Evolutionary conservation across 306 rosid genomes (phyloP), one percentile per base, ranked within the genome.

Genomic region (Psophocarpus tetragonolobus): DNA sequence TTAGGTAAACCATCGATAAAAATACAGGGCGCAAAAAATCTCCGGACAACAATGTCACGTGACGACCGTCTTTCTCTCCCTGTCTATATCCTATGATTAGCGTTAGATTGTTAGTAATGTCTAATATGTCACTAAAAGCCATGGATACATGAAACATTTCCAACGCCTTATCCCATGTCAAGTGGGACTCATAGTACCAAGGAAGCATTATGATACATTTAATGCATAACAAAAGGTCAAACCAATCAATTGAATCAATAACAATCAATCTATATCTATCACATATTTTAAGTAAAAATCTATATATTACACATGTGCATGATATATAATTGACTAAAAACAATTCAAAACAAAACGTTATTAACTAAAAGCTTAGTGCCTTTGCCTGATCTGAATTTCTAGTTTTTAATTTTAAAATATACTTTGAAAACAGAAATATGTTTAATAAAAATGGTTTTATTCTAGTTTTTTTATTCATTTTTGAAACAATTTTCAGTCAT

Each of bases 111-210:
- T 60, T 29, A 61, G 71, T 6, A 42, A 10, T 56, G 39, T 58
- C 32, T 74, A 41, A 41, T 58, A 58, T 27, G 20, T 17, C 68
- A 3, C 60, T 38, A 64, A 64, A 51, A 29, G 65, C 62, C 67
- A 72, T 71, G 36, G 73, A 71, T 51, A n/a, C n/a, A 27, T 50
- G 68, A 51, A 63, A 63, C 41, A 64, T 67, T 73, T 61, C 66
- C 57, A 47, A 71, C 44, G 45, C 30, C 24, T 38, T 38, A 14
- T 51, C 8, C 0, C 18, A 41, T 73, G 51, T 41, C 79, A 14
- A 39, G 75, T 51, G 84, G 84, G 74, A 64, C 50, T 50, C 75
- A 48, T 41, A n/a, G 9, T 26, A 58, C 18, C 21, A 5, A 27
- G 14, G 27, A 8, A 41, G 21, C 29, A 9, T 32, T 10, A 47